Evolutionary conservation across 495 filamentous ascomycete species (phyloP).

Genomic region (Xylaria telfairii): DNA sequence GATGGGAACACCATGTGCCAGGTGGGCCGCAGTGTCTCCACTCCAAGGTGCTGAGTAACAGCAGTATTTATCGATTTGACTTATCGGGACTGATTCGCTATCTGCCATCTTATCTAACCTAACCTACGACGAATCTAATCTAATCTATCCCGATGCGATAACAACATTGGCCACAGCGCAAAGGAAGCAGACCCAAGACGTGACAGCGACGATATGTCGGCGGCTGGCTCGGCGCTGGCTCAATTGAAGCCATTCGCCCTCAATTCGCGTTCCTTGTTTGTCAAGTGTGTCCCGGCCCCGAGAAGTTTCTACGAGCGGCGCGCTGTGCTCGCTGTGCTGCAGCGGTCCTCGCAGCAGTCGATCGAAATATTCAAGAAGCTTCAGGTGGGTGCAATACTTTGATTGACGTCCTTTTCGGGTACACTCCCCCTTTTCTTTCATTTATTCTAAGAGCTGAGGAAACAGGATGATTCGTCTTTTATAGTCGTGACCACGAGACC

Average conservation of each 20-base stretch:
- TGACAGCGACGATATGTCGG: constrained; percentile 29
- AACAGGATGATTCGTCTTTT: constrained; percentile 48
- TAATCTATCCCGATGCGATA: neutral
- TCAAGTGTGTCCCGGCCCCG: constrained; percentile 70
- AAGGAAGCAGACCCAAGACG: neutral
- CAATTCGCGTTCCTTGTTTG: constrained; percentile 55
- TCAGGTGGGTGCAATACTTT: constrained; percentile 54
- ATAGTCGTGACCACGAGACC: constrained; percentile 43
- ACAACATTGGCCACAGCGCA: neutral
- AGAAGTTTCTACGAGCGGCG: constrained; percentile 72
- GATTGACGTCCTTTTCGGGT: neutral
- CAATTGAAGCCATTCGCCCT: constrained; percentile 35
- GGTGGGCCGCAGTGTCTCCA: neutral
- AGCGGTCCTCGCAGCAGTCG: constrained; percentile 68
- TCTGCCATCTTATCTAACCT: neutral
- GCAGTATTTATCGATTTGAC: neutral
- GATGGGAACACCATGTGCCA: constrained; percentile 1
- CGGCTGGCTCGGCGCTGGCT: constrained; percentile 30
- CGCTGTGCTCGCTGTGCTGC: constrained; percentile 71
- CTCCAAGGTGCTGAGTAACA: too few relatives aligned
- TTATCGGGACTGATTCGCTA: neutral
- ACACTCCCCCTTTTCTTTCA: neutral
- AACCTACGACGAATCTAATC: neutral
- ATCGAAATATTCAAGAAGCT: constrained; percentile 77
- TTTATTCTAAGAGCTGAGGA: neutral